Evolutionary conservation across 345 rosid genomes (phyloP).

Genomic region (Cardamine resedifolia): DNA sequence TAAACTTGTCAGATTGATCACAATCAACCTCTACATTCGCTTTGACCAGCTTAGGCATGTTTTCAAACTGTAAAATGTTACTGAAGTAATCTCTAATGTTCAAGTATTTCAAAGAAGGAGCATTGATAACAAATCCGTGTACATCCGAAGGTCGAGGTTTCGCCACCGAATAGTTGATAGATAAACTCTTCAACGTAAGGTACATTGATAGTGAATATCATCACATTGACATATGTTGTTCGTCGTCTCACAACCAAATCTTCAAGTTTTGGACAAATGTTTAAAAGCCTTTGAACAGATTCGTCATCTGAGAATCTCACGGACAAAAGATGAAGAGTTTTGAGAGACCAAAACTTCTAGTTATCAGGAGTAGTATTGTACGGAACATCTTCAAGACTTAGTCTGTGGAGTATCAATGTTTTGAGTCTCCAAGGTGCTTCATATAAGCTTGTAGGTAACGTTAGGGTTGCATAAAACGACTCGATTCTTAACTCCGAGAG

Average conservation of each 20-base stretch:
- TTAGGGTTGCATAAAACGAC: too few relatives aligned
- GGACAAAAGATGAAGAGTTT: conserved; percentile 4
- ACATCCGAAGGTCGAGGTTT: too few relatives aligned
- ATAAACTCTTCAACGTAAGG: neutral
- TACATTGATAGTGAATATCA: neutral
- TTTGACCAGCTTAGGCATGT: neutral
- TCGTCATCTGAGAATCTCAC: too few relatives aligned
- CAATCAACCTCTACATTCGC: neutral
- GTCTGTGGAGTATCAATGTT: neutral
- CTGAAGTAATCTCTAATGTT: neutral
- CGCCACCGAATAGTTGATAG: too few relatives aligned
- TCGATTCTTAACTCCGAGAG: too few relatives aligned
- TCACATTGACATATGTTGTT: neutral
- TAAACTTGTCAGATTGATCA: neutral
- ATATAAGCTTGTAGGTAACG: neutral
- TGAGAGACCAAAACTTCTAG: neutral
- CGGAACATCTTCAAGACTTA: neutral
- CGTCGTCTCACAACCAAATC: conserved; percentile 5
- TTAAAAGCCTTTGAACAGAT: neutral
- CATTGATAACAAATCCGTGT: neutral
- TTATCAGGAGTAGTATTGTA: neutral
- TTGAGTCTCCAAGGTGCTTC: neutral
- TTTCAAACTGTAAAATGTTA: neutral
- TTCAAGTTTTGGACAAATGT: neutral
- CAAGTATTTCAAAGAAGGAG: neutral